Base-by-base conservation (phyloP, 192 early-diverging fungal genomes). In the Backusella morwellensis region DNA sequence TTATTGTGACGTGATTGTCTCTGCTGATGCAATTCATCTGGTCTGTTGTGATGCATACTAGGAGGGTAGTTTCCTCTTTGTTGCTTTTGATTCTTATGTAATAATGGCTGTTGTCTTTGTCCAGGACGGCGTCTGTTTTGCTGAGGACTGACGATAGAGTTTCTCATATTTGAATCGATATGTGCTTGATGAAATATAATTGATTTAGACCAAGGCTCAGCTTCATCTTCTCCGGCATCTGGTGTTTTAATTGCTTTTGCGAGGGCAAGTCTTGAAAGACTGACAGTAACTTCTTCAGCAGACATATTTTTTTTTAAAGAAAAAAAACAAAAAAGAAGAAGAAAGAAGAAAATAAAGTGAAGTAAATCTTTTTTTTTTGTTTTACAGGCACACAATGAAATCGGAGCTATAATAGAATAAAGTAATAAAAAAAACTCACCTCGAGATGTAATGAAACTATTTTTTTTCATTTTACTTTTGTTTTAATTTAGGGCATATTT, bases 241-340 rank as follows among this genome's bases (percentile, higher is more conserved):
- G 77, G 78, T 26, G 78, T 79, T 38, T 83, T 83, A 34, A 83
- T 83, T 26, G 81, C 81, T 73, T 75, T 78, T 19, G 81, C 81
- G 1, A 83, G 74, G 0, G 81, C 81, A 17, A 83, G 34, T 21
- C 81, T 67, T 38, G 81, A 83, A 29, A 79, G 73, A 44, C 70
- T 83, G 56, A 76, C 77, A 35, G 77, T 73, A 35, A 83, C 74
- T n/a, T 83, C 79, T 15, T 83, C 78, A n/a, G 63, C n/a, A 40
- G 78, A 78, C 77, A 78, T 82, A 8, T n/a, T 54, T 54, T 26
- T 59, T 59, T 63, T 63, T 26, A 29, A 63, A 63, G 23, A 14
- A n/a, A 26, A 26, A 54, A 21, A 54, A 23, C 7, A 19, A 54
- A 21, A 21, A 3, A 29, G 23, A 63, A 63, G n/a, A n/a, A 50